Conservation (phyloP, 1,284 basidiomycete species). For the Inonotus obliquus region DNA sequence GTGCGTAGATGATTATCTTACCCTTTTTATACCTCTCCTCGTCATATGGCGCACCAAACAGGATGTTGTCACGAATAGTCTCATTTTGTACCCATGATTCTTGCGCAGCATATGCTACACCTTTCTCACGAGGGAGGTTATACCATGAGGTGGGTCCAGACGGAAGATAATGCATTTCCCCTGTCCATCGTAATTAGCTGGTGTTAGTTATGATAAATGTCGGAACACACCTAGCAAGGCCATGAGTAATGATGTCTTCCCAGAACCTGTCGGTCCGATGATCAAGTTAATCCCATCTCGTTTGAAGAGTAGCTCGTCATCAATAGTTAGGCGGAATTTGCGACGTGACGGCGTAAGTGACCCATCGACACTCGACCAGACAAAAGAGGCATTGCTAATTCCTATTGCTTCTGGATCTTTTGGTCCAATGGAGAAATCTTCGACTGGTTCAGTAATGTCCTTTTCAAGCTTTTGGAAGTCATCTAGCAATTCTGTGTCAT, state of each 20-base stretch:
- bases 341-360: constrained; percentile 28
- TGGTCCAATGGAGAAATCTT: constrained; percentile 19
- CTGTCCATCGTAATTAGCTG: constrained; percentile 25
- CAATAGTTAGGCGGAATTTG: constrained; percentile 45
- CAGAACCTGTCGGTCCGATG: constrained; percentile 55
- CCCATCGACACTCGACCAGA: constrained; percentile 32
- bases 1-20: constrained; percentile 16
- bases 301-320: constrained; percentile 52
- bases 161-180: constrained; percentile 60
- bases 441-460: constrained; percentile 22
- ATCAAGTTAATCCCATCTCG: constrained; percentile 57
- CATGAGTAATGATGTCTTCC: constrained; percentile 49
- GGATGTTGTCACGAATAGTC: constrained; percentile 43
- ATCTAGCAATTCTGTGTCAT: constrained; percentile 47
- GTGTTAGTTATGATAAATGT: constrained; percentile 15
- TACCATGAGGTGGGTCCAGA: constrained; percentile 52
- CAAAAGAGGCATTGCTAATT: constrained; percentile 38
- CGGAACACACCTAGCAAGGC: constrained; percentile 42
- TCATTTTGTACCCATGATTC: constrained; percentile 71
- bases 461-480: constrained; percentile 31
- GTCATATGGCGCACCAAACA: constrained; percentile 40
- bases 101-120: constrained; percentile 72
- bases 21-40: constrained; percentile 41
- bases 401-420: constrained; percentile 32
- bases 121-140: constrained; percentile 60